These are phyloP conservation scores for Arachis monticola DNA, from an alignment of 331 rosid species.

Conservation along the genomic window DNA sequence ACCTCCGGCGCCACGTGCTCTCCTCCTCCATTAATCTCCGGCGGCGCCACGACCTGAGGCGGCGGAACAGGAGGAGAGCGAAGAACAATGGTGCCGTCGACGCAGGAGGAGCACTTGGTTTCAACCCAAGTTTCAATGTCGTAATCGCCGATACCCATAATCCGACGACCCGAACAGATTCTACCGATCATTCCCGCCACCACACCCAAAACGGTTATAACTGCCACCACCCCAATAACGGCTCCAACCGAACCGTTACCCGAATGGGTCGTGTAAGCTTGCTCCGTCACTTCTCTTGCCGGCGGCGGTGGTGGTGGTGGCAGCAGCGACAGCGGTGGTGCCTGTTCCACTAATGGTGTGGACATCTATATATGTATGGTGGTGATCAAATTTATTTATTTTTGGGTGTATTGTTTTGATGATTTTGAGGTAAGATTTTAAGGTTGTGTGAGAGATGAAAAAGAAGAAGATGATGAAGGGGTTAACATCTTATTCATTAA, in stretches of 20 bases:
- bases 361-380: slow-evolving; percentile 47
- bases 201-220: slow-evolving; percentile 68
- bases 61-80: slow-evolving; percentile 40
- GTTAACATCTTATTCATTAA: background rate
- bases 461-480: background rate
- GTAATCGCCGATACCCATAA: slow-evolving; percentile 64
- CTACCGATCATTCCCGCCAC: slow-evolving; percentile 77
- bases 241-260: slow-evolving; percentile 78
- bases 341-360: slow-evolving; percentile 47
- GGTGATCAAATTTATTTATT: background rate
- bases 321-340: background rate
- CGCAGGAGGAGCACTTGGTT: slow-evolving; percentile 75
- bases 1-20: slow-evolving; percentile 31
- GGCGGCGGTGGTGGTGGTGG: slow-evolving; percentile 40
- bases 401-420: slow-evolving; percentile 20
- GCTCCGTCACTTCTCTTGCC: slow-evolving; percentile 50
- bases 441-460: background rate
- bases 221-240: slow-evolving; percentile 69
- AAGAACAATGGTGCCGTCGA: slow-evolving; percentile 60
- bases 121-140: slow-evolving; percentile 80
- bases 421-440: background rate
- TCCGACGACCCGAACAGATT: slow-evolving; percentile 77
- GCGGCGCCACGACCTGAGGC: background rate
- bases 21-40: slow-evolving; percentile 16
- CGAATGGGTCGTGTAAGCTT: slow-evolving; percentile 57